A percentile compares a stretch with the other conserved stretches of the same genome.
These are phyloP conservation scores for Lipomyces kockii DNA, from an alignment of 805 yeast species.

Conservation along the genomic window DNA sequence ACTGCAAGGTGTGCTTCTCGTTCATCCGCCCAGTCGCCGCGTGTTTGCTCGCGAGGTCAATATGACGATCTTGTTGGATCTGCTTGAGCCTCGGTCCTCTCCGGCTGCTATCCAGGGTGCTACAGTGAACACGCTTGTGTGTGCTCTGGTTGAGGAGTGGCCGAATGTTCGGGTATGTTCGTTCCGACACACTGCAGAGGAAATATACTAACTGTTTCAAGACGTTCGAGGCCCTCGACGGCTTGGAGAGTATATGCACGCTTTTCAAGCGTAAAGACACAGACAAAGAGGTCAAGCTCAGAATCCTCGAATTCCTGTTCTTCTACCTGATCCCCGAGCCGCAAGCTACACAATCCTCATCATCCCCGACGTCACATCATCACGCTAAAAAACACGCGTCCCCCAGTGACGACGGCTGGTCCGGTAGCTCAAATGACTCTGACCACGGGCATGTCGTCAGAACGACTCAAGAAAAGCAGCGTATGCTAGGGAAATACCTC, in stretches of 20 bases:
- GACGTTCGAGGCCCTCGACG: conserved; percentile 60
- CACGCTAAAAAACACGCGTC: conserved; percentile 2
- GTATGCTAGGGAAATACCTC: conserved; percentile 50
- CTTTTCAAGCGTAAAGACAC: conserved; percentile 50
- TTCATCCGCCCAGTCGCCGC: conserved; percentile 61
- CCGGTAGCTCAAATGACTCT: background rate
- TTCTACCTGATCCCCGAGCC: conserved; percentile 71
- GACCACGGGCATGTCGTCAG: conserved; percentile 15
- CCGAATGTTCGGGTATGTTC: conserved; percentile 53
- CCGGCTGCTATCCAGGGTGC: conserved; percentile 44
- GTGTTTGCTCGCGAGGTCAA: conserved; percentile 53
- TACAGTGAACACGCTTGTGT: conserved; percentile 60
- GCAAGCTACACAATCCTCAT: conserved; percentile 14
- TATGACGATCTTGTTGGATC: conserved; percentile 46
- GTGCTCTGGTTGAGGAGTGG: conserved; percentile 61
- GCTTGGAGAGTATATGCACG: conserved; percentile 58
- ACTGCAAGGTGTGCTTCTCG: conserved; percentile 62
- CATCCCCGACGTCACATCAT: background rate
- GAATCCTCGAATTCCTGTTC: conserved; percentile 69
- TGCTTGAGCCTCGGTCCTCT: conserved; percentile 36
- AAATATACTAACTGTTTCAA: background rate
- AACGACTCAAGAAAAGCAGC: conserved; percentile 53
- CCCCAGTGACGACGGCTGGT: background rate
- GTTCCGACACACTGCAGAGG: background rate
- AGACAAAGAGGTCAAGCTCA: conserved; percentile 61